These are phyloP conservation scores for Aspergillus sp. DNA, from an alignment of 2,329 filamentous ascomycete species.

Conservation along the genomic window DNA sequence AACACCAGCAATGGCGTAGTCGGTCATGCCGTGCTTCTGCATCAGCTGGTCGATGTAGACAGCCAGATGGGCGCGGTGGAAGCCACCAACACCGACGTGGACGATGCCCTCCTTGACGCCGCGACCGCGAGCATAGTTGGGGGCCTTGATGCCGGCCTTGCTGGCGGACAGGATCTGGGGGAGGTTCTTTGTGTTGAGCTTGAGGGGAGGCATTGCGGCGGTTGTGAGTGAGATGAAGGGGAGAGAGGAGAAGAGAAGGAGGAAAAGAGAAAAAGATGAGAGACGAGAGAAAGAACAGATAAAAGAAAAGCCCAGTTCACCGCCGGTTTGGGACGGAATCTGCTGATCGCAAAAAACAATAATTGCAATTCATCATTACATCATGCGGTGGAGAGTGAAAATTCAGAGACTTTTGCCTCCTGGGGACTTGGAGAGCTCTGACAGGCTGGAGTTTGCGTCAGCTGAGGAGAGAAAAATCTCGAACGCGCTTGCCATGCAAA, in stretches of 20 bases:
- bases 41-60: conserved; percentile 54
- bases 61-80: conserved; percentile 56
- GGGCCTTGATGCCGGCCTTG: conserved; percentile 35
- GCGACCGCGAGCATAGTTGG: conserved; percentile 46
- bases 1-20: conserved; percentile 55
- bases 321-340: not conserved
- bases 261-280: not conserved
- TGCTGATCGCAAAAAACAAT: not conserved
- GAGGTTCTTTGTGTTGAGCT: conserved; percentile 43
- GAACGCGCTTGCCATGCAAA: no score
- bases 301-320: not conserved
- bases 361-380: not conserved
- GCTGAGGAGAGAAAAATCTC: not conserved
- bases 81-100: conserved; percentile 56
- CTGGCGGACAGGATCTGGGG: conserved; percentile 34
- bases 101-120: conserved; percentile 56
- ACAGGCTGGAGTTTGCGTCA: not conserved
- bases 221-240: conserved; percentile 19
- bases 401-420: not conserved
- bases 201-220: conserved; percentile 32
- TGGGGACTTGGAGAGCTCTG: not conserved
- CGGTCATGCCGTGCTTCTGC: conserved; percentile 44
- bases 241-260: not conserved
- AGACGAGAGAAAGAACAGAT: not conserved
- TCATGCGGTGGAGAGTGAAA: not conserved